Evolutionary conservation across 768 basidiomycete species (phyloP).

Genomic region (Pleurotus citrinopileatus): DNA sequence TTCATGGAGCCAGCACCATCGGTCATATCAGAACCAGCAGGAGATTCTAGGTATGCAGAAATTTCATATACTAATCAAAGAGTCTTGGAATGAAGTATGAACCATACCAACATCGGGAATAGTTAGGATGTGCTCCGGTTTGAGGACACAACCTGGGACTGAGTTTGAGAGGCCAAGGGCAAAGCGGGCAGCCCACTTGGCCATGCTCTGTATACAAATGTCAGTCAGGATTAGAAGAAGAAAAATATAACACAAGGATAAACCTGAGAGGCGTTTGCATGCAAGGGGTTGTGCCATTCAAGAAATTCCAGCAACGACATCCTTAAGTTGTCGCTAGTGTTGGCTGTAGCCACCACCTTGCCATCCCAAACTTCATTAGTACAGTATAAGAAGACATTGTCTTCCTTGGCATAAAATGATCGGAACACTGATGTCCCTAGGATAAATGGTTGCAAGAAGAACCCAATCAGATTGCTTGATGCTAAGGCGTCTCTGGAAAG

Average conservation of each 20-base stretch:
- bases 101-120: slow-evolving; percentile 37
- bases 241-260: too few species aligned
- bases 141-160: slow-evolving; percentile 37
- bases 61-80: background rate
- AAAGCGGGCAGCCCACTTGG: slow-evolving; percentile 49
- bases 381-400: slow-evolving; percentile 49
- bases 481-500: slow-evolving; percentile 31
- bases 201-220: slow-evolving; percentile 36
- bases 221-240: too few species aligned
- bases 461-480: slow-evolving; percentile 31
- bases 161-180: slow-evolving; percentile 51
- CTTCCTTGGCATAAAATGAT: slow-evolving; percentile 60
- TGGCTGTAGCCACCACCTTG: background rate
- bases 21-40: slow-evolving; percentile 33
- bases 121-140: slow-evolving; percentile 23
- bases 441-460: slow-evolving; percentile 48
- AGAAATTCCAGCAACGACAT: slow-evolving; percentile 38
- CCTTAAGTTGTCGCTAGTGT: background rate
- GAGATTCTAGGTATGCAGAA: slow-evolving; percentile 21
- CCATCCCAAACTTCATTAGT: slow-evolving; percentile 43
- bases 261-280: slow-evolving; percentile 40
- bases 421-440: slow-evolving; percentile 54
- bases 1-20: slow-evolving; percentile 39
- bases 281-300: slow-evolving; percentile 41
- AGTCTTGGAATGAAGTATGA: background rate